Evolutionary conservation across 371 early-diverging fungal species (phyloP).

Genomic region (Zancudomyces culisetae): DNA sequence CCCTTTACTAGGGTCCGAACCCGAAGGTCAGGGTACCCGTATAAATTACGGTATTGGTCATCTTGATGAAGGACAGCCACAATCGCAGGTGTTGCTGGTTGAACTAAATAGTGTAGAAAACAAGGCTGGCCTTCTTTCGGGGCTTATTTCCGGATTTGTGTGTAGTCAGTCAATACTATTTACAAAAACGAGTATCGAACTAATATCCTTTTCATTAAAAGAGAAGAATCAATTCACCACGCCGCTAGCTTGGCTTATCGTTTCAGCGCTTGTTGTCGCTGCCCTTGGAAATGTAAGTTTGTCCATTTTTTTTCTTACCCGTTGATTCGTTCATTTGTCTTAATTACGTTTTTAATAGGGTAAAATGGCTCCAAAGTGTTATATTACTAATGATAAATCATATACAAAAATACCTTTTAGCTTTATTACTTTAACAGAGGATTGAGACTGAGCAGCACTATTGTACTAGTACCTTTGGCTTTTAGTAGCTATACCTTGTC

Average conservation of each 20-base stretch:
- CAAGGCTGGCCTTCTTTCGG: constrained; percentile 37
- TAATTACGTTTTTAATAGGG: no score
- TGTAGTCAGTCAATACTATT: constrained; percentile 57
- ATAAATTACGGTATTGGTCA: not conserved
- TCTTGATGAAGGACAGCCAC: not conserved
- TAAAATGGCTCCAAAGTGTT: no score
- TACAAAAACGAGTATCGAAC: constrained; percentile 61
- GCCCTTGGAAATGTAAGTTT: constrained; percentile 44
- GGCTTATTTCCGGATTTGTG: constrained; percentile 45
- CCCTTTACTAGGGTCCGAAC: no score
- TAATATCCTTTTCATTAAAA: constrained; percentile 38
- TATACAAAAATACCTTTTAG: constrained; percentile 15
- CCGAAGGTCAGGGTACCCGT: no score
- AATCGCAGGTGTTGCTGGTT: constrained; percentile 1
- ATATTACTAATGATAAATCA: no score
- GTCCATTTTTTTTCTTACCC: not conserved
- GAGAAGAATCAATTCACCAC: constrained; percentile 47
- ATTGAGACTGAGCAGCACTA: constrained; percentile 50
- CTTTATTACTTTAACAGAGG: constrained; percentile 63
- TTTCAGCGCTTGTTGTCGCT: constrained; percentile 36
- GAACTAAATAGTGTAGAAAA: constrained; percentile 24
- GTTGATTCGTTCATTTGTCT: no score
- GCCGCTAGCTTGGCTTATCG: constrained; percentile 48
- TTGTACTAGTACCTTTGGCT: constrained; percentile 55
- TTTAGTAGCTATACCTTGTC: constrained; percentile 60